Evolutionary conservation across 1,139 yeast species (phyloP), one percentile per base, ranked within the genome.

Genomic region (Diutina rugosa): DNA sequence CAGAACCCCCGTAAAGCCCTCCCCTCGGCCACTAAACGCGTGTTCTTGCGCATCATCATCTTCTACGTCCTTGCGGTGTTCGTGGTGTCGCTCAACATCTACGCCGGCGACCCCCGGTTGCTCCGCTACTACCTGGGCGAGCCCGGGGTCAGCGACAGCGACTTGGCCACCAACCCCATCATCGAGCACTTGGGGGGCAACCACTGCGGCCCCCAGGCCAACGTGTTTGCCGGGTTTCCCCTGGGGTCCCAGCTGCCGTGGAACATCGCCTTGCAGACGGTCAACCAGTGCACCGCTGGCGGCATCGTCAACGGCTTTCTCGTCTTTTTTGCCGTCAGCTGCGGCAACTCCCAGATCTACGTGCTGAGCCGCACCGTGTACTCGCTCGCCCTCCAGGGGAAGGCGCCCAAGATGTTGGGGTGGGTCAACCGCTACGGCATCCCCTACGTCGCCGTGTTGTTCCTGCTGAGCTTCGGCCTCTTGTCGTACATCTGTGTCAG

Each of bases 351-450:
- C 0, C 91, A 86, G 62, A 68, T 89, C 35, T 89, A 87, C 63
- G 93, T 89, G 3, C 81, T 91, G 44, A 84, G 93, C 18, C 73
- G 96, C 61, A 88, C 96, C 0, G 67, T 88, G 46, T 87, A 87
- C 64, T 87, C 91, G 1, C 72, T 89, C 68, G 81, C 95, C 0
- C 72, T 84, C 41, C 90, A 85, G 63, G 80, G 84, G 2, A 82
- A 85, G 62, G 86, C 90, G 1, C 90, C 91, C 29, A 70, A 69
- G 32, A 66, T 80, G 35, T 82, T 88, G 63, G 72, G 85, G 0
- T 69, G 73, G 54, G 85, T 95, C 65, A 80, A 84, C 47, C 72
- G 75, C 41, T 70, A 72, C 28, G 96, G 96, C 0, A 86, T 86
- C 21, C 96, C 96, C 0, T 85, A 84, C 62, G 74, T 77, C 60